These are phyloP conservation scores for Nymphaea colorata DNA, from an alignment of 164 flowering plant species.

Conservation along the genomic window DNA sequence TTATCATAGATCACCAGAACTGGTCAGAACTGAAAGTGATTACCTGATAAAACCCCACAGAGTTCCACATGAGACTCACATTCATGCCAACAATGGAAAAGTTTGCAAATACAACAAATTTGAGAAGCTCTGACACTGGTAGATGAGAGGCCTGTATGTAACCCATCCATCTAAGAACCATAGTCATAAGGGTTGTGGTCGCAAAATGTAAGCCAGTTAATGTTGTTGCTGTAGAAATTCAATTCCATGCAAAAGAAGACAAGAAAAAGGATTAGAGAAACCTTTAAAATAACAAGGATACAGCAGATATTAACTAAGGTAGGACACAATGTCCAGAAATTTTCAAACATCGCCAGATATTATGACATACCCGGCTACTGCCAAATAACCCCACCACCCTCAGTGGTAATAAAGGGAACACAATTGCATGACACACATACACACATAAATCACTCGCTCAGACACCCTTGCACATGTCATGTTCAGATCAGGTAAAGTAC, in stretches of 20 bases:
- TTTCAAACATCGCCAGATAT: too few species aligned
- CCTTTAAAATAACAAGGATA: too few species aligned
- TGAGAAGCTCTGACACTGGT: constrained; percentile 61
- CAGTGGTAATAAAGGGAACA: too few species aligned
- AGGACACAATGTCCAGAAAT: too few species aligned
- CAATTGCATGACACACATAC: too few species aligned
- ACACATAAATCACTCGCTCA: too few species aligned
- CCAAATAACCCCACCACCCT: too few species aligned
- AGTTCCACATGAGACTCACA: constrained; percentile 88
- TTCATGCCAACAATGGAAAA: constrained; percentile 95
- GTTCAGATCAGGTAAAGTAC: too few species aligned
- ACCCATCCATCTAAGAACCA: constrained; percentile 58
- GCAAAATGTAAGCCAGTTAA: constrained; percentile 89
- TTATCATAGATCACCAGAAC: neutral
- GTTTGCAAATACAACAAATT: constrained; percentile 71
- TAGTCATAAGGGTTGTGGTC: constrained; percentile 69
- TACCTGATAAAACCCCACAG: constrained; percentile 93
- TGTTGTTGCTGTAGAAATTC: constrained; percentile 64
- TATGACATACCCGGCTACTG: too few species aligned
- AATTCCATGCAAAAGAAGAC: neutral
- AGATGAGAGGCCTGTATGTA: constrained; percentile 68
- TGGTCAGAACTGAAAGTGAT: neutral
- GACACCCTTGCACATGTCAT: too few species aligned
- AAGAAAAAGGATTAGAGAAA: neutral
- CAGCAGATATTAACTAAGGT: too few species aligned